A percentile compares a stretch with the other conserved stretches of the same genome.
Conservation (phyloP, 2,329 filamentous ascomycete genomes). For the Dissoconium aciculare region DNA sequence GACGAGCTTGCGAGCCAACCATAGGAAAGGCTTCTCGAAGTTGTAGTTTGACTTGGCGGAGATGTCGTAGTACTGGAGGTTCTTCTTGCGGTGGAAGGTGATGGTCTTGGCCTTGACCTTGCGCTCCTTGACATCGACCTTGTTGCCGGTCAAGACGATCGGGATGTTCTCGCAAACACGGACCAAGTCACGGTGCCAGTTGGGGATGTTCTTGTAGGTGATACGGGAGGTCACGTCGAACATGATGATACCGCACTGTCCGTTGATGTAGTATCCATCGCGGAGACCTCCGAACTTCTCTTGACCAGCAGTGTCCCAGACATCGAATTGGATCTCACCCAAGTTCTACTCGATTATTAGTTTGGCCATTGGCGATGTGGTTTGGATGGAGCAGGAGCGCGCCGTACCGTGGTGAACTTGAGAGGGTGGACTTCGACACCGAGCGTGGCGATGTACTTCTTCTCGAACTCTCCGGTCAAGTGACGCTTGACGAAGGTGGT, state of each 20-base stretch:
- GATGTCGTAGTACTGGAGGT: constrained; percentile 99
- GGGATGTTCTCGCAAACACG: constrained; percentile 99
- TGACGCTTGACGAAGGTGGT: constrained; percentile 99
- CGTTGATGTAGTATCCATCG: constrained; percentile 99
- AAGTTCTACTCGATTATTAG: constrained; percentile 49
- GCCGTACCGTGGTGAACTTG: constrained; percentile 84
- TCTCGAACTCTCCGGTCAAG: constrained; percentile 99
- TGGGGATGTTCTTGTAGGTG: constrained; percentile 99
- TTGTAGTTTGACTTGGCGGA: constrained; percentile 99
- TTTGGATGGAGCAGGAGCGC: constrained; percentile 5
- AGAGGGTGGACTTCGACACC: constrained; percentile 99
- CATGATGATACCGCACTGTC: constrained; percentile 99
- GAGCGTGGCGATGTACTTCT: constrained; percentile 99
- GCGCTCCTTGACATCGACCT: constrained; percentile 99
- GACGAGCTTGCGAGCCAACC: constrained; percentile 95
- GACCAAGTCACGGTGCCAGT: constrained; percentile 99
- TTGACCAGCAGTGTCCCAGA: constrained; percentile 97
- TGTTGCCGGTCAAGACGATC: constrained; percentile 97
- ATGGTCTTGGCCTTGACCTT: constrained; percentile 99
- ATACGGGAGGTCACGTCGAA: constrained; percentile 99
- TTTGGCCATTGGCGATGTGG: constrained; percentile 9
- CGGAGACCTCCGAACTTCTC: constrained; percentile 99
- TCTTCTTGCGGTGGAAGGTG: constrained; percentile 99
- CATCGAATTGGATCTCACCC: constrained; percentile 93
- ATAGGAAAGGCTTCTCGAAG: constrained; percentile 99